Conservation (phyloP, 257 asterid species). For the Sherardia arvensis region DNA sequence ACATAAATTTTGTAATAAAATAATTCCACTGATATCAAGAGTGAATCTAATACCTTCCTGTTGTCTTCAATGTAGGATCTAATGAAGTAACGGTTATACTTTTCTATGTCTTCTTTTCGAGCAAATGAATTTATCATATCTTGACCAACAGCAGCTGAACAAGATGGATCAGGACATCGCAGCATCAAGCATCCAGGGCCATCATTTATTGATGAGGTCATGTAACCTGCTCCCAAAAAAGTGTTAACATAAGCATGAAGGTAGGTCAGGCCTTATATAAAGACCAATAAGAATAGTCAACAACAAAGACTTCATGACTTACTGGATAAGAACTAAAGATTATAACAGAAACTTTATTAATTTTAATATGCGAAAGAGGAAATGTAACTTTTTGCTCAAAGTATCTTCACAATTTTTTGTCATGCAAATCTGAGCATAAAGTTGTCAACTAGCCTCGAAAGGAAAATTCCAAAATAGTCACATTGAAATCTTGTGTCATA, state of each 20-base stretch:
- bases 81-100: conserved; percentile 59
- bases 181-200: conserved; percentile 94
- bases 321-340: background rate
- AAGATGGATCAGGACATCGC: conserved; percentile 96
- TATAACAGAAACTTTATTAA: background rate
- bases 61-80: conserved; percentile 83
- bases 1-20: background rate
- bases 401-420: background rate
- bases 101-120: conserved; percentile 46
- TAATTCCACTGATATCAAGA: background rate
- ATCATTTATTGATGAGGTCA: conserved; percentile 64
- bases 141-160: conserved; percentile 74
- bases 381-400: background rate
- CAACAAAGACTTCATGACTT: background rate
- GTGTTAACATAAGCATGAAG: conserved; percentile 12
- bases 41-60: conserved; percentile 53
- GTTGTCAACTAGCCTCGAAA: background rate
- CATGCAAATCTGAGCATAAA: background rate
- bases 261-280: background rate
- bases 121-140: conserved; percentile 76
- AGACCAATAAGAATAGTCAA: background rate
- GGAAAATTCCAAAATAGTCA: background rate
- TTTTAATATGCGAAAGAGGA: background rate
- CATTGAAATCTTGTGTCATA: too few relatives aligned
- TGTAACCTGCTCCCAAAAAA: conserved; percentile 55